Evolutionary conservation across 164 flowering plant genomes (phyloP).

Genomic region (Aristolochia fimbriata): DNA sequence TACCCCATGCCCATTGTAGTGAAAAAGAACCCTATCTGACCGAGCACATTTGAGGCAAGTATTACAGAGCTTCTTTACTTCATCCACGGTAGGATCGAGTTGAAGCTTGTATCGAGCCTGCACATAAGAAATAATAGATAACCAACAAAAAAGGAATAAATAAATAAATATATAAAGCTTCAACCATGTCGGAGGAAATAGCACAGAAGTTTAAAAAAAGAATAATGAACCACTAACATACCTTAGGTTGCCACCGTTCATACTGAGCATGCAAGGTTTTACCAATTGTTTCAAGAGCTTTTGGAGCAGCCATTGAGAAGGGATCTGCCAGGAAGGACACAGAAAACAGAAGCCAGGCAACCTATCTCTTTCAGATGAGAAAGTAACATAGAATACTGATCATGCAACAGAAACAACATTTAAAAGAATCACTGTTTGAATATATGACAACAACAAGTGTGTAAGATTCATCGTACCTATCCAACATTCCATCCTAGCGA

Average conservation of each 20-base stretch:
- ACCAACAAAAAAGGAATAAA: not conserved
- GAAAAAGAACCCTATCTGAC: conserved; percentile 90
- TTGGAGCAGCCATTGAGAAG: conserved; percentile 82
- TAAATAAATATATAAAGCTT: not conserved
- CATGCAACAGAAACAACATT: not conserved
- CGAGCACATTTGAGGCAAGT: conserved; percentile 83
- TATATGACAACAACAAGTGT: not conserved
- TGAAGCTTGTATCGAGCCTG: conserved; percentile 85
- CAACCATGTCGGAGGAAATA: not conserved
- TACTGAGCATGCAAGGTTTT: conserved; percentile 64
- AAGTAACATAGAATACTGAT: not conserved
- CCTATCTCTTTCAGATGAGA: too few species aligned
- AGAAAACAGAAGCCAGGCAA: not conserved
- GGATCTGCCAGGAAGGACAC: conserved; percentile 51
- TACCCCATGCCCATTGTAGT: conserved; percentile 98
- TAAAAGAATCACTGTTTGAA: conserved; percentile 2
- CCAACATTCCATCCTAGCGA: conserved; percentile 99
- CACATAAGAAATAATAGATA: conserved; percentile 1
- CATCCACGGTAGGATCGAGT: conserved; percentile 92
- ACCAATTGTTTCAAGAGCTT: conserved; percentile 87
- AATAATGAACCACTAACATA: conserved; percentile 15
- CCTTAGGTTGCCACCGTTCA: conserved; percentile 98
- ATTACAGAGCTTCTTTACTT: conserved; percentile 86
- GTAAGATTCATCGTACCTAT: conserved; percentile 41
- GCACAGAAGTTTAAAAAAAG: not conserved